Percentiles rank a stretch among this genome's conserved stretches.
Conservation (phyloP, 495 filamentous ascomycete species). For the Poronia punctata region DNA sequence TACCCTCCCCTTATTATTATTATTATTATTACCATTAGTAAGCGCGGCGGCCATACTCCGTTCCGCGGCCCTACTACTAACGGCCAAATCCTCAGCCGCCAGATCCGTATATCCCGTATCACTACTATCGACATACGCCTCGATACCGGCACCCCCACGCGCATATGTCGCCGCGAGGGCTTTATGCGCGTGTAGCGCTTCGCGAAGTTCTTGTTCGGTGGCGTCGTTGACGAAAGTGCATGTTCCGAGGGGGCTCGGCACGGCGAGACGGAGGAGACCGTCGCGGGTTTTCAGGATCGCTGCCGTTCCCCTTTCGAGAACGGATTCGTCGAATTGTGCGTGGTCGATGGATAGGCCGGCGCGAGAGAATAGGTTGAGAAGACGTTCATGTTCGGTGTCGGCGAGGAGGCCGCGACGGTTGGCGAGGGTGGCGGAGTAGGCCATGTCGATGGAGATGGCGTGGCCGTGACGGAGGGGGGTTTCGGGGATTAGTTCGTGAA, state of each 20-base stretch:
- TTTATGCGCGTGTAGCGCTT: slow-evolving; percentile 48
- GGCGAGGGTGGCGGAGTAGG: slow-evolving; percentile 56
- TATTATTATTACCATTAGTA: slow-evolving; percentile 8
- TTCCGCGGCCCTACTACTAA: too few relatives aligned
- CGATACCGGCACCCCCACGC: slow-evolving; percentile 50
- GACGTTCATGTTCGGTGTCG: slow-evolving; percentile 44
- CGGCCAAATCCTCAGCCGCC: slow-evolving; percentile 12
- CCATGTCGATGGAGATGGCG: slow-evolving; percentile 63
- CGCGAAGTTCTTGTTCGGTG: slow-evolving; percentile 39
- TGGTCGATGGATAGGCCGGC: slow-evolving; percentile 59
- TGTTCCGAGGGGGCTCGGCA: slow-evolving; percentile 48
- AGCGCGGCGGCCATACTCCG: too few relatives aligned
- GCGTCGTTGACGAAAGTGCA: slow-evolving; percentile 57
- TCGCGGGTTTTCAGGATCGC: slow-evolving; percentile 60
- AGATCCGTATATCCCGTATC: slow-evolving; percentile 43
- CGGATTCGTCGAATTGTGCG: slow-evolving; percentile 48
- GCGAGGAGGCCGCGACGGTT: slow-evolving; percentile 44
- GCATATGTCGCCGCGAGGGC: slow-evolving; percentile 46
- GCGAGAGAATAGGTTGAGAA: slow-evolving; percentile 53
- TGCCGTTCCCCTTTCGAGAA: slow-evolving; percentile 51
- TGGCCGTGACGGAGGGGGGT: slow-evolving; percentile 57
- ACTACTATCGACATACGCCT: slow-evolving; percentile 54
- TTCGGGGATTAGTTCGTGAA: slow-evolving; percentile 55
- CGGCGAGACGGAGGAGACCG: slow-evolving; percentile 51
- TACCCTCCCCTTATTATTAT: slow-evolving; percentile 1